Percentiles rank a stretch among this genome's conserved stretches.
phyloP scores from a whole-genome alignment of 225 moss, liverwort and hornwort species.

The Polytrichum formosum region DNA sequence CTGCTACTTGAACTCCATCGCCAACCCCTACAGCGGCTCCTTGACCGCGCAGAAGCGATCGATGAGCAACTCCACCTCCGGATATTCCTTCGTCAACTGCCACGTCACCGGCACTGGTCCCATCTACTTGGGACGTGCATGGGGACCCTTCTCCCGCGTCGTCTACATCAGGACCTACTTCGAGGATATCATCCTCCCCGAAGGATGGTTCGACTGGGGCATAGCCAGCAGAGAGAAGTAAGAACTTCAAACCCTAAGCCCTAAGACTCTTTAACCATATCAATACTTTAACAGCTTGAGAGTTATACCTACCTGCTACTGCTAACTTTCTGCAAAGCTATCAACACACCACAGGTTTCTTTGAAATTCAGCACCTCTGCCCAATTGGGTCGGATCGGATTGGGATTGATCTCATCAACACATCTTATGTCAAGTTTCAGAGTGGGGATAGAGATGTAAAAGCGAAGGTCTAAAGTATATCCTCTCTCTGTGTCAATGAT shows the following conservation, averaged over 20 bases:
- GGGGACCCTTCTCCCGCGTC: slow-evolving; percentile 57
- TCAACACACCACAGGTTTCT: no score
- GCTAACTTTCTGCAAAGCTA: no score
- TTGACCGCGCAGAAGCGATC: slow-evolving; percentile 72
- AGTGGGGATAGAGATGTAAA: no score
- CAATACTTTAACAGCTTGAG: no score
- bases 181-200: slow-evolving; percentile 17
- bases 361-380: no score
- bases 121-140: slow-evolving; percentile 55
- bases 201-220: slow-evolving; percentile 47
- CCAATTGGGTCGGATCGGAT: no score
- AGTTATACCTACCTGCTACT: no score
- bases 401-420: no score
- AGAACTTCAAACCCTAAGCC: not conserved
- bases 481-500: no score
- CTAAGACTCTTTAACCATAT: no score
- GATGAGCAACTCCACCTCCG: slow-evolving; percentile 30
- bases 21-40: slow-evolving; percentile 22
- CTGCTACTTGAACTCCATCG: slow-evolving; percentile 30
- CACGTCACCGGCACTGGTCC: slow-evolving; percentile 47
- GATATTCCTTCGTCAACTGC: slow-evolving; percentile 58
- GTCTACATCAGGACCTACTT: slow-evolving; percentile 49
- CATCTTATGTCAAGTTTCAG: no score
- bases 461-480: no score
- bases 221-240: slow-evolving; percentile 39